These are phyloP conservation scores for Tetrapisispora namnaoensis DNA, from an alignment of 805 yeast species.

Conservation along the genomic window DNA sequence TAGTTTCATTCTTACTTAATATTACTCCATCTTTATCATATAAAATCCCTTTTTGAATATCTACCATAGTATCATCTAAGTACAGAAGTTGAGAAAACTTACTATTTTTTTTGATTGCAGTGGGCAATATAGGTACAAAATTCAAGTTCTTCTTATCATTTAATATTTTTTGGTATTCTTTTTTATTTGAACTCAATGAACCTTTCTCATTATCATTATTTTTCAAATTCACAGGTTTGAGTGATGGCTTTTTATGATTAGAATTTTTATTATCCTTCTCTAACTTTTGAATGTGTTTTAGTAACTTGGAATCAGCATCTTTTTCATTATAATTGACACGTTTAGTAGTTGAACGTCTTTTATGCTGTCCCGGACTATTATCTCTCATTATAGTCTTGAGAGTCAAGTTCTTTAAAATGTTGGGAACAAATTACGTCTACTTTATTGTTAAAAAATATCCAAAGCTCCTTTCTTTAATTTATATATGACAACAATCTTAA, in stretches of 20 bases:
- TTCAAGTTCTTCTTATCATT: slow-evolving; percentile 23
- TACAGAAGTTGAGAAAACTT: slow-evolving; percentile 32
- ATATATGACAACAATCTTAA: no score
- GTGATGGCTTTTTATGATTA: not conserved
- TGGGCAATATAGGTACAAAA: slow-evolving; percentile 27
- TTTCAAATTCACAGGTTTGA: not conserved
- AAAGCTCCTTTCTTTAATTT: no score
- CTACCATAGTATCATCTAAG: slow-evolving; percentile 32
- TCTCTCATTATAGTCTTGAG: not conserved
- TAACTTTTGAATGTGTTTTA: slow-evolving; percentile 7
- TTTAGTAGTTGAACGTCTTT: slow-evolving; percentile 15
- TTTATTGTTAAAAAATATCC: no score
- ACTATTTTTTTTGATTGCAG: slow-evolving; percentile 21
- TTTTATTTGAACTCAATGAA: not conserved
- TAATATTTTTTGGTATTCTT: slow-evolving; percentile 18
- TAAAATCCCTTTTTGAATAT: slow-evolving; percentile 21
- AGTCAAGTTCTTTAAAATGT: no score
- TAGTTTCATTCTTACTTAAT: slow-evolving; percentile 40
- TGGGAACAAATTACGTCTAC: no score
- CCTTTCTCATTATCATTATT: not conserved
- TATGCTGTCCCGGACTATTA: not conserved
- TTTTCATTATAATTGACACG: slow-evolving; percentile 23
- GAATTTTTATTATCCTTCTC: slow-evolving; percentile 5
- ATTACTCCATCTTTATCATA: slow-evolving; percentile 11
- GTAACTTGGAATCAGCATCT: slow-evolving; percentile 21